phyloP scores from a whole-genome alignment of 2,329 filamentous ascomycete species.

The Clonostachys solani region DNA sequence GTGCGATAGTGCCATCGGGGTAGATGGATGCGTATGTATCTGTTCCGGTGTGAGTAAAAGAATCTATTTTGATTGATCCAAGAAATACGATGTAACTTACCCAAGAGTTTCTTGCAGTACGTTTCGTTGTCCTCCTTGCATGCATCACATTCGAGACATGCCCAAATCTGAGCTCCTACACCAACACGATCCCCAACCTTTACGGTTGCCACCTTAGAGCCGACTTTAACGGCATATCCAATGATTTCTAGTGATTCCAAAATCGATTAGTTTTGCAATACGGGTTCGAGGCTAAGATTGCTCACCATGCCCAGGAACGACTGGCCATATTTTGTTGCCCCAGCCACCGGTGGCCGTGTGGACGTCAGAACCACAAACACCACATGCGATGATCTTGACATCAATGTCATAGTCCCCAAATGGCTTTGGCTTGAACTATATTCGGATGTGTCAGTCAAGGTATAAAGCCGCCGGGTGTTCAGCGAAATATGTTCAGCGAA shows the following conservation, averaged over 20 bases:
- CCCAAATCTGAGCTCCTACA: constrained; percentile 48
- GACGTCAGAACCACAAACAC: constrained; percentile 69
- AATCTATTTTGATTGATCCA: not conserved
- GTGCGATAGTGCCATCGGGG: constrained; percentile 53
- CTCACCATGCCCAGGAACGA: constrained; percentile 70
- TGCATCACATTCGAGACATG: constrained; percentile 40
- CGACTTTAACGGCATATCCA: constrained; percentile 50
- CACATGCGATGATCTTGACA: constrained; percentile 79
- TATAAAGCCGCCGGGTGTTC: no score
- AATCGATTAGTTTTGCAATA: not conserved
- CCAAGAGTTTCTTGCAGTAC: constrained; percentile 27
- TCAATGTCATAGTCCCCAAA: constrained; percentile 87
- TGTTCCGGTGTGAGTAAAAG: not conserved
- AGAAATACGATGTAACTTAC: constrained; percentile 27
- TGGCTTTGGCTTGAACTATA: constrained; percentile 75
- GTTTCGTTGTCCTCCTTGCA: constrained; percentile 33
- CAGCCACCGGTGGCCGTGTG: constrained; percentile 68
- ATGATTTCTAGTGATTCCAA: constrained; percentile 51
- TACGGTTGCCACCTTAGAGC: constrained; percentile 39
- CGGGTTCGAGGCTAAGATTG: not conserved
- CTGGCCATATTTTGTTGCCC: constrained; percentile 57
- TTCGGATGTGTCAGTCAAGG: not conserved
- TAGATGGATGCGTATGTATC: constrained; percentile 51
- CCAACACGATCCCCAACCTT: constrained; percentile 55
- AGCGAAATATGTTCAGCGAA: no score